Evolutionary conservation across 1,284 basidiomycete genomes (phyloP), one percentile per base, ranked within the genome.

Genomic region (Malassezia vespertilionis): DNA sequence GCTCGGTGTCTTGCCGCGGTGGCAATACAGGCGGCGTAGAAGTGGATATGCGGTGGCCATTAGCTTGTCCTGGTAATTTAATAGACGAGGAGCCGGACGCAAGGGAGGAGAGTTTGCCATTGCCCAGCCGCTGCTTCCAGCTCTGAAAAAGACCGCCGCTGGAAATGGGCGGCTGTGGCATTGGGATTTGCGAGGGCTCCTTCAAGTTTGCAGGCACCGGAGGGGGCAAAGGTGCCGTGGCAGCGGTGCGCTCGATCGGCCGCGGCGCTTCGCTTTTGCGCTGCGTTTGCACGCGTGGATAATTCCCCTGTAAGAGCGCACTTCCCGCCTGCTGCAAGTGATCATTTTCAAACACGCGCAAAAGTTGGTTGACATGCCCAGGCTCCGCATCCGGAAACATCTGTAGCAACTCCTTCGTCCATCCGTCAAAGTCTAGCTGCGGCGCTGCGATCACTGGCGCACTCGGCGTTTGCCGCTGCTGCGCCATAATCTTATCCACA

Each of bases 401-500:
- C 15, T 53, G 46, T 7, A 56, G 27, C n/a, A 72, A 52, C 38
- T 68, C 58, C 10, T 22, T 27, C 18, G 21, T 21, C 34, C 24
- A 28, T 7, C 36, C 37, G 3, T 40, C 49, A 17, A 53, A 22
- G 36, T 53, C 49, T 35, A 34, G 36, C 15, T 52, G 47, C 14
- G 53, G 50, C 17, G 60, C 44, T 2, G 50, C 55, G 24, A 56
- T 51, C 11, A 59, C 46, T 23, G 60, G 57, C 20, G 65, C 65
- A 37, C 69, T 66, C 14, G 63, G 51, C 48, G 80, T 79, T 43
- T 82, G 76, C 24, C 77, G 76, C 46, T 88, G 84, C 59, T 87
- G 83, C 52, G 82, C 82, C 41, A 95, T 74, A 48, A 96, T 91
- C 40, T 90, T 79, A 67, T 95, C 89, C 41, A 95, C 89, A 83